phyloP scores from a whole-genome alignment of 2,329 filamentous ascomycete genomes.

The Penicillium sp. region DNA sequence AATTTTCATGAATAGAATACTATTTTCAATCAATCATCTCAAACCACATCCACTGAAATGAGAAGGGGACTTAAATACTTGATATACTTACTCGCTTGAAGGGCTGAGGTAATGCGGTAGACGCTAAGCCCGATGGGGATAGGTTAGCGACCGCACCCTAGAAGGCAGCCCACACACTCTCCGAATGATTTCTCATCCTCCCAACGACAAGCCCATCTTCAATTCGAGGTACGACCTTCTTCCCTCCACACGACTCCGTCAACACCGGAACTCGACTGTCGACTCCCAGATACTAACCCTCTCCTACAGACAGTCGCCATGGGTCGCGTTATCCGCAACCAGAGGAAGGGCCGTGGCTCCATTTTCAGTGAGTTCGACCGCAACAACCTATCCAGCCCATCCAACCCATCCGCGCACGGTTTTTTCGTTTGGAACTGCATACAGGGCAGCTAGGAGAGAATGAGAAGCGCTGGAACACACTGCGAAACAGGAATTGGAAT shows the following conservation, averaged over 20 bases:
- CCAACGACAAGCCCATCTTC: constrained; percentile 49
- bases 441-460: constrained; percentile 19
- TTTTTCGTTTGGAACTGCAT: constrained; percentile 17
- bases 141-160: constrained; percentile 51
- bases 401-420: constrained; percentile 24
- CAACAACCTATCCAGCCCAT: constrained; percentile 24
- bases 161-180: constrained; percentile 49
- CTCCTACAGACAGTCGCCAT: constrained; percentile 50
- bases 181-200: constrained; percentile 46
- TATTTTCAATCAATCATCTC: no score
- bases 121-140: no score
- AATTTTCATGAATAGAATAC: no score
- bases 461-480: constrained; percentile 5
- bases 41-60: no score
- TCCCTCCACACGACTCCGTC: constrained; percentile 33
- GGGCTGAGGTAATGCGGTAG: no score
- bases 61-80: no score
- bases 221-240: constrained; percentile 48
- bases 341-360: constrained; percentile 76
- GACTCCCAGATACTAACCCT: constrained; percentile 39
- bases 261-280: constrained; percentile 31
- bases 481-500: constrained; percentile 25
- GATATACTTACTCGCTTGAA: no score
- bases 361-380: constrained; percentile 70
- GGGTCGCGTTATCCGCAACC: constrained; percentile 77